These are phyloP conservation scores for Diatrype stigma DNA, from an alignment of 2,329 filamentous ascomycete species.

Conservation along the genomic window DNA sequence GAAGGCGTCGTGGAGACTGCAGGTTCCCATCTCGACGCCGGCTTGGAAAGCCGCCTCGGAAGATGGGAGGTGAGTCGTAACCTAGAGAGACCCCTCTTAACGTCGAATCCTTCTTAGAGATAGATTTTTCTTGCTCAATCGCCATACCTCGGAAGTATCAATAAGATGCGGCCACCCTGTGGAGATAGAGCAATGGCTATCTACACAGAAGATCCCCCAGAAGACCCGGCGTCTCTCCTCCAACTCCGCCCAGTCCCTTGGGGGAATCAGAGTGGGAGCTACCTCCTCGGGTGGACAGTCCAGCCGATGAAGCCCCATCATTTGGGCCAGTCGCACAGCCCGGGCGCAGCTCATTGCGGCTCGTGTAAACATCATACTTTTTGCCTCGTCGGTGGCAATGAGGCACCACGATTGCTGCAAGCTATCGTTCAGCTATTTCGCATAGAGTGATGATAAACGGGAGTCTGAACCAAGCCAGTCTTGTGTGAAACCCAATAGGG, in stretches of 20 bases:
- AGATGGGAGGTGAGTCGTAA: slow-evolving; percentile 74
- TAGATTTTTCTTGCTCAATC: no score
- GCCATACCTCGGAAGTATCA: slow-evolving; percentile 61
- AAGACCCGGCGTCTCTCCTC: slow-evolving; percentile 82
- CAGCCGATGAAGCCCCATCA: slow-evolving; percentile 67
- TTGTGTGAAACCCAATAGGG: not conserved
- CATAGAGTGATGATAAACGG: not conserved
- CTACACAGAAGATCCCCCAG: slow-evolving; percentile 79
- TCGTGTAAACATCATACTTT: slow-evolving; percentile 76
- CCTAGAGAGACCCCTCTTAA: slow-evolving; percentile 33
- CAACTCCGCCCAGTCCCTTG: slow-evolving; percentile 75
- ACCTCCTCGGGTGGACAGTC: slow-evolving; percentile 23
- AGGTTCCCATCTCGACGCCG: slow-evolving; percentile 59
- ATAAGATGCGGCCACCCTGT: slow-evolving; percentile 87
- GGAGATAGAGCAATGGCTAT: slow-evolving; percentile 81
- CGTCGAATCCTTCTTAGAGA: not conserved
- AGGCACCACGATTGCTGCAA: slow-evolving; percentile 69
- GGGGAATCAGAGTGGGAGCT: slow-evolving; percentile 68
- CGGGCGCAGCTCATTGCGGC: slow-evolving; percentile 79
- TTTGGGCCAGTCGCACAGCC: slow-evolving; percentile 66
- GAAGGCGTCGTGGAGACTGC: slow-evolving; percentile 61
- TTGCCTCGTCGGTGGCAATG: slow-evolving; percentile 75
- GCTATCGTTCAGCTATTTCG: no score
- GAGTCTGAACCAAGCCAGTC: not conserved
- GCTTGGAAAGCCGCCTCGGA: slow-evolving; percentile 72